Conservation (phyloP, 148 eudicot species). For the Rhododendron henanense region DNA sequence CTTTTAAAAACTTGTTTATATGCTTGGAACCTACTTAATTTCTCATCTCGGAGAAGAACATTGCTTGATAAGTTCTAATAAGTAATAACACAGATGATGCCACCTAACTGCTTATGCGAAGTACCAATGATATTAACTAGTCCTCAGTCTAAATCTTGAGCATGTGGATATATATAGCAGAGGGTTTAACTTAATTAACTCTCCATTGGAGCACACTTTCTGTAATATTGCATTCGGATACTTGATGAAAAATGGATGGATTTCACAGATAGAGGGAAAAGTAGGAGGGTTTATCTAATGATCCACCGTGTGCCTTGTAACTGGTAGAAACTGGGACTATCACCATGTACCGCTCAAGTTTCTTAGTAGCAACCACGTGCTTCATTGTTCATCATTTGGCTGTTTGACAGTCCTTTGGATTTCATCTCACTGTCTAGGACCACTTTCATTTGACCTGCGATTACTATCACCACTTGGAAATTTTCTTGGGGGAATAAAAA, state of each 20-base stretch:
- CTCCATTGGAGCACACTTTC: background rate
- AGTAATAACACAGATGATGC: background rate
- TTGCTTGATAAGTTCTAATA: background rate
- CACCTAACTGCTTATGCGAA: background rate
- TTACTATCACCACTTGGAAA: background rate
- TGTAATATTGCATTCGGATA: background rate
- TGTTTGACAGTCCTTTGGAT: background rate
- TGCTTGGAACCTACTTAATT: background rate
- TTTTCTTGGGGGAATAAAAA: background rate
- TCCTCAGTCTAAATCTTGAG: background rate
- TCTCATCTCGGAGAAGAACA: background rate
- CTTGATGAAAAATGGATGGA: background rate
- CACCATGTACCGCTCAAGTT: background rate
- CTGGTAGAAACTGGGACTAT: background rate
- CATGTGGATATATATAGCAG: background rate
- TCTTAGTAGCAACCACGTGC: background rate
- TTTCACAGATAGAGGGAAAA: background rate
- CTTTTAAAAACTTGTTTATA: background rate
- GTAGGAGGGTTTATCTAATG: background rate
- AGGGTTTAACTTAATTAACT: background rate
- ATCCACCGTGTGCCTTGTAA: background rate
- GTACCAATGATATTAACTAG: background rate
- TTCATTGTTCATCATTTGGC: background rate
- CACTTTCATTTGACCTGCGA: background rate
- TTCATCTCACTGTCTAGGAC: background rate